Percentiles rank a stretch among this genome's conserved stretches.
These are phyloP conservation scores for Pelargonium fulgidum DNA, from an alignment of 441 rosid species.

Conservation along the genomic window DNA sequence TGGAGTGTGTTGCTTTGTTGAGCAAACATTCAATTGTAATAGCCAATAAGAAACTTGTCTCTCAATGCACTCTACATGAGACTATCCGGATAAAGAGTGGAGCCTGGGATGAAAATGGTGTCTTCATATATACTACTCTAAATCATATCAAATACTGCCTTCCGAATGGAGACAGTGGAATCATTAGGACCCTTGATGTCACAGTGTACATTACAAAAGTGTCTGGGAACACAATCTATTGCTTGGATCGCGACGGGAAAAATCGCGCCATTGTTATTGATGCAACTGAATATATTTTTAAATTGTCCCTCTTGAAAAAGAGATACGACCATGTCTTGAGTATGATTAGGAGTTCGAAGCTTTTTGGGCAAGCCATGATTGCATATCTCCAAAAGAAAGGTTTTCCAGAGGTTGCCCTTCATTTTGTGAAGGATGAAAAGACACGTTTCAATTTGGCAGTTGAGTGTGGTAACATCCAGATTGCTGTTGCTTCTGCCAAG, in stretches of 20 bases:
- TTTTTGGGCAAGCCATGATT: constrained; percentile 89
- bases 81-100: constrained; percentile 77
- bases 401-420: constrained; percentile 87
- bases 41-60: constrained; percentile 66
- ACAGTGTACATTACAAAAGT: constrained; percentile 77
- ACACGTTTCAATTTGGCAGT: constrained; percentile 80
- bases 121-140: constrained; percentile 66
- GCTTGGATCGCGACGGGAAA: constrained; percentile 80
- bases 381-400: constrained; percentile 87
- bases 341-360: constrained; percentile 83
- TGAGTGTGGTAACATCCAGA: constrained; percentile 80
- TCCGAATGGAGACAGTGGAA: constrained; percentile 82
- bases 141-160: constrained; percentile 79
- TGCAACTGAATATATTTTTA: constrained; percentile 77
- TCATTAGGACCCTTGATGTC: constrained; percentile 65
- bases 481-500: constrained; percentile 85
- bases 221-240: constrained; percentile 58
- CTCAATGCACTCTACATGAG: constrained; percentile 69
- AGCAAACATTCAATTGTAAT: constrained; percentile 76
- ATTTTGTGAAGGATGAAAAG: constrained; percentile 85
- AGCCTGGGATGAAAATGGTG: constrained; percentile 85
- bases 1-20: constrained; percentile 79
- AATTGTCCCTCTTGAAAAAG: constrained; percentile 60
- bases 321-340: constrained; percentile 78
- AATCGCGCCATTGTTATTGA: constrained; percentile 54